phyloP scores from a whole-genome alignment of 371 early-diverging fungal species.

The Nematocida parisii region DNA sequence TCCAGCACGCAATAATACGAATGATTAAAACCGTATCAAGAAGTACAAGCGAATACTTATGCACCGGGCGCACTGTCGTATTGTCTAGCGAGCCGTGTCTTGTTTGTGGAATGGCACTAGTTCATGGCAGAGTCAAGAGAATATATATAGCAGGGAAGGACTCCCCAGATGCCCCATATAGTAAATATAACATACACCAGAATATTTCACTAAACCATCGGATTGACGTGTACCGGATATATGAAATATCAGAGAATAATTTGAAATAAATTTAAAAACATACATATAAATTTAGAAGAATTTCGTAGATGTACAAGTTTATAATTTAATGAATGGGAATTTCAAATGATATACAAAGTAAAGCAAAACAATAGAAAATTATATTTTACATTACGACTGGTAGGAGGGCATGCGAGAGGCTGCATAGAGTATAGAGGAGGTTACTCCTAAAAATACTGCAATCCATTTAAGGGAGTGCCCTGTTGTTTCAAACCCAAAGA shows the following conservation, averaged over 20 bases:
- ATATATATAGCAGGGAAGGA: conserved; percentile 27
- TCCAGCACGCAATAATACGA: conserved; percentile 33
- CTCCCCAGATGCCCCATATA: conserved; percentile 33
- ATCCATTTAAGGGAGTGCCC: conserved; percentile 41
- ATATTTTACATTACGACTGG: neutral
- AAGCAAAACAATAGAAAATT: no score
- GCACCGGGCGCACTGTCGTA: conserved; percentile 39
- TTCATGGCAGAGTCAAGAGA: conserved; percentile 39
- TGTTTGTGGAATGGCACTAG: conserved; percentile 51
- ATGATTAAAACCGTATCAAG: conserved; percentile 11
- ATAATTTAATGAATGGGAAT: no score
- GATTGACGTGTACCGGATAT: conserved; percentile 14
- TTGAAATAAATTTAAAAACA: neutral
- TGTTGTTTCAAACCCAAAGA: conserved; percentile 70
- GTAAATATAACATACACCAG: conserved; percentile 14
- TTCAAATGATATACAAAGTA: no score
- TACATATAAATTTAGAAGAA: neutral
- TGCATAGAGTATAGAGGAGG: conserved; percentile 36
- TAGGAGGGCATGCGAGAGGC: conserved; percentile 13
- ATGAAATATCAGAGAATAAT: neutral
- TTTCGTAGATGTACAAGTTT: neutral
- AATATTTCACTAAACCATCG: conserved; percentile 35
- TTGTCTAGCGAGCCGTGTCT: conserved; percentile 49
- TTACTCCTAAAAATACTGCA: conserved; percentile 4
- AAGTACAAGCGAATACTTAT: conserved; percentile 34